phyloP scores from a whole-genome alignment of 257 asterid species.

The Mentha longifolia region DNA sequence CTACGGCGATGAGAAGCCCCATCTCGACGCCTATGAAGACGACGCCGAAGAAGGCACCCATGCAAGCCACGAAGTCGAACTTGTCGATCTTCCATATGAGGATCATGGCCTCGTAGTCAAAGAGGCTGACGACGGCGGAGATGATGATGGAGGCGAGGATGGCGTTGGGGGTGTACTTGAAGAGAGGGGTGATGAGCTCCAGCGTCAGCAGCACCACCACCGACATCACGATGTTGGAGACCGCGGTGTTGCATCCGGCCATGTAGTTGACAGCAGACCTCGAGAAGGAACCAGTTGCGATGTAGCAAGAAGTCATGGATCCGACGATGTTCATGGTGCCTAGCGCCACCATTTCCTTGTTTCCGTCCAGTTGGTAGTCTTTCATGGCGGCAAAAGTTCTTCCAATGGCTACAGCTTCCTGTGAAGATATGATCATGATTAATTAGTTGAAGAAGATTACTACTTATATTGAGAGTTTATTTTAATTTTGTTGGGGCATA shows the following conservation, averaged over 20 bases:
- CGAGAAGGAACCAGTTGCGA: slow-evolving; percentile 88
- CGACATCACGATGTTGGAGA: slow-evolving; percentile 12
- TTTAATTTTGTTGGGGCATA: too few species aligned
- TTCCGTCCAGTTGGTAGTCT: slow-evolving; percentile 91
- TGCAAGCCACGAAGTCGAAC: not conserved
- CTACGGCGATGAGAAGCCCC: not conserved
- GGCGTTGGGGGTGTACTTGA: slow-evolving; percentile 21
- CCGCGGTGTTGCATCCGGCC: slow-evolving; percentile 66
- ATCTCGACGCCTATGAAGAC: slow-evolving; percentile 1
- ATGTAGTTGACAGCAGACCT: slow-evolving; percentile 90
- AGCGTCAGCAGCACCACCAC: not conserved
- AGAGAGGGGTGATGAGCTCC: not conserved
- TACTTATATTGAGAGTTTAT: too few species aligned
- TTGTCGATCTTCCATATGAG: slow-evolving; percentile 11
- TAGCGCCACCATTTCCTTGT: slow-evolving; percentile 94
- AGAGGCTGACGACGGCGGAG: not conserved
- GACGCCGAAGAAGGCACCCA: slow-evolving; percentile 10
- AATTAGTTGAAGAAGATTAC: too few species aligned
- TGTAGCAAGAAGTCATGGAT: slow-evolving; percentile 92
- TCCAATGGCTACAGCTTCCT: slow-evolving; percentile 97
- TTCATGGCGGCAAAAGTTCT: slow-evolving; percentile 92
- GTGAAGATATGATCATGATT: too few species aligned
- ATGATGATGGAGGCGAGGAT: slow-evolving; percentile 14
- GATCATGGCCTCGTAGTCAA: not conserved
- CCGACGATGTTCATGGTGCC: slow-evolving; percentile 92